phyloP scores from a whole-genome alignment of 164 flowering plant genomes.

The Nelumbo lutea region DNA sequence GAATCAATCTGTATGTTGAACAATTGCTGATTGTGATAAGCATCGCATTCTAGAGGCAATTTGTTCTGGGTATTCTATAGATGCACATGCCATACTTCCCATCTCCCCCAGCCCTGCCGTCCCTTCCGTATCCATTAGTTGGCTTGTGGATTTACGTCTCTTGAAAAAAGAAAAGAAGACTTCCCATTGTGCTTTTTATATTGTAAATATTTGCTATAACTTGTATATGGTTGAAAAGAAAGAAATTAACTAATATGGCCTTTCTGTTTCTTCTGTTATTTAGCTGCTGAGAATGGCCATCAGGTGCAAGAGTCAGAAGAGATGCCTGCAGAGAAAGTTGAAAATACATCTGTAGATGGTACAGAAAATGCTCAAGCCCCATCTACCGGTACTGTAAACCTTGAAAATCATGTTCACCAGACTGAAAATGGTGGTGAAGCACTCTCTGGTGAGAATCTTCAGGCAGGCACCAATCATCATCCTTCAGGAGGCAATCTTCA shows the following conservation, averaged over 20 bases:
- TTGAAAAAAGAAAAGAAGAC: no score
- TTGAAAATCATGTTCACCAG: conserved; percentile 12
- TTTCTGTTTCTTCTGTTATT: not conserved
- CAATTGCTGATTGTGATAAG: no score
- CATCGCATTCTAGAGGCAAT: no score
- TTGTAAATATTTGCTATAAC: no score
- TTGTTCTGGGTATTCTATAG: no score
- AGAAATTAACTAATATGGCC: not conserved
- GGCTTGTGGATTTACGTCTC: no score
- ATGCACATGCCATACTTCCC: no score
- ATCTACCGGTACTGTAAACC: conserved; percentile 9
- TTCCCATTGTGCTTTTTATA: no score
- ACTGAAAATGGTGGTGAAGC: conserved; percentile 4
- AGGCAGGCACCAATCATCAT: conserved; percentile 11
- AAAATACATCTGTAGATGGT: conserved; percentile 1
- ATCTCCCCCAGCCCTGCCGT: no score
- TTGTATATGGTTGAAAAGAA: no score
- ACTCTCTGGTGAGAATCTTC: conserved; percentile 13
- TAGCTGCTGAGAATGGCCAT: conserved; percentile 51
- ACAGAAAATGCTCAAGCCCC: conserved; percentile 13
- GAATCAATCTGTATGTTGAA: no score
- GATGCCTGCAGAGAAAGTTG: conserved; percentile 14
- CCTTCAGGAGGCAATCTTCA: conserved; percentile 23
- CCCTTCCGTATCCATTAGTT: no score
- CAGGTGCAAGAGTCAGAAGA: conserved; percentile 18